Evolutionary conservation across 768 basidiomycete species (phyloP), one percentile per base, ranked within the genome.

Genomic region (Tricholomella constricta): DNA sequence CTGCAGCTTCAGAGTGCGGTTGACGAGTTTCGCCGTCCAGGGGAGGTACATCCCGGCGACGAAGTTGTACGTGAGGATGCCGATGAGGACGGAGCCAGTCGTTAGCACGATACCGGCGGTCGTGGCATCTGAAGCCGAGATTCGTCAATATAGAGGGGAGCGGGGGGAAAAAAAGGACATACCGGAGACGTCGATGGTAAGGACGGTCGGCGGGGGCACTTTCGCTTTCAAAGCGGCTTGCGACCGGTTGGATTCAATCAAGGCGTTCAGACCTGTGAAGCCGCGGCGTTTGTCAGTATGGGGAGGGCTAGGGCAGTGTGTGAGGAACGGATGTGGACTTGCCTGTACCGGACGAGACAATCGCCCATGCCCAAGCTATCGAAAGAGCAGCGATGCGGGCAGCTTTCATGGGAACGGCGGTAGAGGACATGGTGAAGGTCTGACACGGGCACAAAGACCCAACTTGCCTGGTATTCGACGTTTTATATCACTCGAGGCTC

Each of bases 331-430:
- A 26, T 26, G 20, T 4, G n/a, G n/a, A 27, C 57, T 46, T 40
- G 61, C 65, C 61, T 15, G 55, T 12, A n/a, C 48, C 60, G 12
- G 62, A 52, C n/a, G 59, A 48, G 32, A 69, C 59, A 8, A 65
- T 45, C 1, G 65, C 61, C 56, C 69, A 72, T 12, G 63, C 62
- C 49, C 64, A 70, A 35, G 69, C 67, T 34, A 75, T 58, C 20
- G 57, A 55, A 27, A 73, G 62, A 1, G 63, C 45, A 29, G 55
- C 48, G 6, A 71, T 55, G n/a, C 65, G 66, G 15, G 57, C 49
- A 50, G 55, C 37, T 48, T 58, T 65, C 42, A 65, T 46, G 1
- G 67, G 64, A 15, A 53, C 55, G 47, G 52, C 43, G 25, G 38
- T 8, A 23, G 38, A 40, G 22, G 38, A 40, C 38, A 40, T 40